A percentile compares a stretch with the other conserved stretches of the same genome.
phyloP scores from a whole-genome alignment of 2,329 filamentous ascomycete genomes.

The Arthroderma sp. region DNA sequence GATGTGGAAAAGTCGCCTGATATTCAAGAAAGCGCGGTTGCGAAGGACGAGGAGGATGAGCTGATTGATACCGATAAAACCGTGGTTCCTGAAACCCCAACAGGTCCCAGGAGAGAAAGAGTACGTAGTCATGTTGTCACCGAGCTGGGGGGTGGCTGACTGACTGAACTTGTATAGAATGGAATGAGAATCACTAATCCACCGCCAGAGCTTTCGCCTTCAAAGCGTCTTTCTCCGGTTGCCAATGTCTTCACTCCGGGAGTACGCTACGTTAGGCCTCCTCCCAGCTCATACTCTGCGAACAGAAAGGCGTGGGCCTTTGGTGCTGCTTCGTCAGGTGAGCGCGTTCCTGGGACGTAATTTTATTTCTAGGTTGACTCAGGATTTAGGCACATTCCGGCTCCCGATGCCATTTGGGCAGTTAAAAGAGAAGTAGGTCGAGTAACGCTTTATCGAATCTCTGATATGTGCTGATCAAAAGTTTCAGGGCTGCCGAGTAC shows the following conservation, averaged over 20 bases:
- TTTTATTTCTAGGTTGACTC: not conserved
- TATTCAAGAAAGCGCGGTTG: not conserved
- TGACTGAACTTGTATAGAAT: not conserved
- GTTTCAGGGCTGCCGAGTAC: conserved; percentile 2
- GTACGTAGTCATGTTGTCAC: not conserved
- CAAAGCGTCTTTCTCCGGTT: not conserved
- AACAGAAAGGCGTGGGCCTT: not conserved
- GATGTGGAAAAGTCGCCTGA: not conserved
- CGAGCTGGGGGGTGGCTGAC: not conserved
- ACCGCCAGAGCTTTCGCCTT: not conserved
- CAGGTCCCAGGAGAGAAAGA: not conserved
- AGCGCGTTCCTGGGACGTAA: not conserved
- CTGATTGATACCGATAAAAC: not conserved
- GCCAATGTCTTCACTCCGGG: not conserved
- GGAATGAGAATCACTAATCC: too few species aligned
- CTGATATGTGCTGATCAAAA: not conserved
- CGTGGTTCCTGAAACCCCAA: not conserved
- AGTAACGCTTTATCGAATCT: not conserved
- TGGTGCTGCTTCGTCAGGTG: not conserved
- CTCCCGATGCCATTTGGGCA: conserved; percentile 7
- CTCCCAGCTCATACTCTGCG: not conserved
- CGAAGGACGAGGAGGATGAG: not conserved
- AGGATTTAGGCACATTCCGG: conserved; percentile 1
- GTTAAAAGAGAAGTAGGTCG: conserved; percentile 8
- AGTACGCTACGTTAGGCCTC: not conserved